A percentile compares a stretch with the other conserved stretches of the same genome.
These are phyloP conservation scores for Pythium plurisporium DNA, from an alignment of 352 stramenopile species.

Conservation along the genomic window DNA sequence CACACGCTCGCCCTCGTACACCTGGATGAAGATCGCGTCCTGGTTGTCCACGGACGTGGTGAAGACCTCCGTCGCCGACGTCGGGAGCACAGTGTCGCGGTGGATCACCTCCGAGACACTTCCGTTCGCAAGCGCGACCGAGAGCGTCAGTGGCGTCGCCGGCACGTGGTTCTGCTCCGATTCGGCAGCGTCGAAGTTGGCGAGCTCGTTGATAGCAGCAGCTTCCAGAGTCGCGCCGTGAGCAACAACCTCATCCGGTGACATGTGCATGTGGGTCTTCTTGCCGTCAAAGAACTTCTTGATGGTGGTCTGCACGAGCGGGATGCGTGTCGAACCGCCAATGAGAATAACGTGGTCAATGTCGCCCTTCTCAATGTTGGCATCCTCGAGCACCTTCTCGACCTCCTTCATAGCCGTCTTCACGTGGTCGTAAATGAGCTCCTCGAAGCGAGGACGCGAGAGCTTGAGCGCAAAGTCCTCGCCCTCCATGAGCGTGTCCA, in stretches of 20 bases:
- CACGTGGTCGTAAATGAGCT: conserved; percentile 93
- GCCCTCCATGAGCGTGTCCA: conserved; percentile 97
- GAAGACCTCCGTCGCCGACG: conserved; percentile 76
- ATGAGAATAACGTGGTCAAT: conserved; percentile 97
- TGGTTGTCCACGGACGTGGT: conserved; percentile 92
- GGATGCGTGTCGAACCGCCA: conserved; percentile 96
- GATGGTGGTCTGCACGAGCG: conserved; percentile 85
- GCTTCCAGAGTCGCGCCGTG: conserved; percentile 87
- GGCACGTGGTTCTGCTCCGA: conserved; percentile 81
- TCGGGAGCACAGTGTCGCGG: conserved; percentile 88
- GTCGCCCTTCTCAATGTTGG: conserved; percentile 74
- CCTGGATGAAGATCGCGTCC: conserved; percentile 87
- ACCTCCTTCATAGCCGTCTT: conserved; percentile 91
- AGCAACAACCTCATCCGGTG: conserved; percentile 89
- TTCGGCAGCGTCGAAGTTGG: conserved; percentile 64
- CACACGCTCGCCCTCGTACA: conserved; percentile 94
- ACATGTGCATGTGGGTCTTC: conserved; percentile 77
- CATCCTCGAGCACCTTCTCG: conserved; percentile 69
- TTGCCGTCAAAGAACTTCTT: conserved; percentile 87
- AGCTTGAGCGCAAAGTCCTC: conserved; percentile 97
- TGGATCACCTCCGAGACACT: conserved; percentile 91
- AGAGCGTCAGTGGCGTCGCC: conserved; percentile 91
- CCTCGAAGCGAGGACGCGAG: conserved; percentile 95
- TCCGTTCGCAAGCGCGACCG: conserved; percentile 88
- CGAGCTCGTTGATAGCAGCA: conserved; percentile 58